Conservation (phyloP, 768 basidiomycete species). For the Nevesoporus exiguus region DNA sequence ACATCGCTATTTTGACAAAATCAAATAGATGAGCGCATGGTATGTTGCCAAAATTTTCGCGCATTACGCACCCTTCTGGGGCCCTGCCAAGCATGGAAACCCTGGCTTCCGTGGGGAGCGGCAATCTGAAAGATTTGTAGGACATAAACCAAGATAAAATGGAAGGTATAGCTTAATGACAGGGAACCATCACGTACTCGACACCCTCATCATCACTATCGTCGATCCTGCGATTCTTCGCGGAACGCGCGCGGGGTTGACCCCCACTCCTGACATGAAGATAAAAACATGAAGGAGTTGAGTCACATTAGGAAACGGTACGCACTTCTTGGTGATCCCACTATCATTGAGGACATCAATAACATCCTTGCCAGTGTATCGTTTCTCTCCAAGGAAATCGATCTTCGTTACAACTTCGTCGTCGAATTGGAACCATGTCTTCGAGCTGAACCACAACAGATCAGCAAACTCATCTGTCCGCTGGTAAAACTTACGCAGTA, state of each 20-base stretch:
- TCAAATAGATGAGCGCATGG: constrained; percentile 19
- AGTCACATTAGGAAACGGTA: not conserved
- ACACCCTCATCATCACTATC: constrained; percentile 55
- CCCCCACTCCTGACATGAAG: constrained; percentile 18
- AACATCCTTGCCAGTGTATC: constrained; percentile 28
- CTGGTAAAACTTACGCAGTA: constrained; percentile 44
- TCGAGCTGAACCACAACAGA: constrained; percentile 39
- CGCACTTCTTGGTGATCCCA: constrained; percentile 28
- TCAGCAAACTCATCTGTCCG: not conserved
- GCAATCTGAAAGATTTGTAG: constrained; percentile 18
- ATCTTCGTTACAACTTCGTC: constrained; percentile 80
- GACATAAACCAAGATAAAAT: constrained; percentile 15
- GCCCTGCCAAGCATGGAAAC: constrained; percentile 22
- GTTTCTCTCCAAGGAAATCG: constrained; percentile 49
- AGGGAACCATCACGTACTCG: constrained; percentile 26
- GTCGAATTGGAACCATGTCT: constrained; percentile 89
- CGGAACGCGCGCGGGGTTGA: constrained; percentile 38
- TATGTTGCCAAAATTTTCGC: constrained; percentile 55
- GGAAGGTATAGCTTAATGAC: constrained; percentile 13
- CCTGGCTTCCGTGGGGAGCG: constrained; percentile 19
- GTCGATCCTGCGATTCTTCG: constrained; percentile 50
- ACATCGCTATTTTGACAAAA: constrained; percentile 40
- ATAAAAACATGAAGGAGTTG: constrained; percentile 1
- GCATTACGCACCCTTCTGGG: constrained; percentile 74
- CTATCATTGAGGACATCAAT: constrained; percentile 27